Base-by-base conservation (phyloP, 2,329 filamentous ascomycete species). In the Canariomyces notabilis region DNA sequence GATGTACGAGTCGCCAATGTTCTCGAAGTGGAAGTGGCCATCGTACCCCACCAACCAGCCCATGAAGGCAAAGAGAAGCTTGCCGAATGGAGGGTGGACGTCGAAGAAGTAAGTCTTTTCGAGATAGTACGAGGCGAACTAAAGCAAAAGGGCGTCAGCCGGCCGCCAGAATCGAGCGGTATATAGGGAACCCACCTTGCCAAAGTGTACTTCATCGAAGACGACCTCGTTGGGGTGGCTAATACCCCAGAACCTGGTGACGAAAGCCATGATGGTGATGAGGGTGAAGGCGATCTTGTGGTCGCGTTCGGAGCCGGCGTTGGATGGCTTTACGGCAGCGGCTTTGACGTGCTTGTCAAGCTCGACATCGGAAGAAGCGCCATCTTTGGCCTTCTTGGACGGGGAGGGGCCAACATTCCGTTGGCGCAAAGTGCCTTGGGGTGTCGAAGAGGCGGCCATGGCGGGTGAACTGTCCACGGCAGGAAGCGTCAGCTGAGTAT, bases 51-150 rank as follows among this genome's bases (percentile, higher is more conserved):
- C 87, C 44, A 97, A 79, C 93, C 93, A 98, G 65, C 93, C 93
- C 71, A 95, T 89, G 55, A 96, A 81, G 57, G 90, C 93, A 65
- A 97, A 97, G 41, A 98, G 83, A 50, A 98, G 89, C 76, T 98
- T 98, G 68, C 88, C 93, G 60, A 98, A 94, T 14, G 93, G 93
- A 57, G 93, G 93, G 68, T 98, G 93, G 45, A 98, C 93, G 73
- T 98, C 93, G 82, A 98, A 98, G 77, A 98, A 98, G 75, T 97
- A 98, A 52, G 89, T 96, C 61, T 89, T 85, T 72, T 96, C 85
- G 59, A 98, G 83, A 67, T 98, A 98, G 64, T 82, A 85, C 8
- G 82, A 85, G 46, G 82, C 82, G 62, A 85, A 85, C 82, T 85
- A 58, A 43, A 32, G n/a, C 36, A 20, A 19, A 37, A 4, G 19